Percentiles rank a stretch among this genome's conserved stretches.
phyloP scores from a whole-genome alignment of 1,284 basidiomycete genomes.

The Austroboletus novae-zelandiae region DNA sequence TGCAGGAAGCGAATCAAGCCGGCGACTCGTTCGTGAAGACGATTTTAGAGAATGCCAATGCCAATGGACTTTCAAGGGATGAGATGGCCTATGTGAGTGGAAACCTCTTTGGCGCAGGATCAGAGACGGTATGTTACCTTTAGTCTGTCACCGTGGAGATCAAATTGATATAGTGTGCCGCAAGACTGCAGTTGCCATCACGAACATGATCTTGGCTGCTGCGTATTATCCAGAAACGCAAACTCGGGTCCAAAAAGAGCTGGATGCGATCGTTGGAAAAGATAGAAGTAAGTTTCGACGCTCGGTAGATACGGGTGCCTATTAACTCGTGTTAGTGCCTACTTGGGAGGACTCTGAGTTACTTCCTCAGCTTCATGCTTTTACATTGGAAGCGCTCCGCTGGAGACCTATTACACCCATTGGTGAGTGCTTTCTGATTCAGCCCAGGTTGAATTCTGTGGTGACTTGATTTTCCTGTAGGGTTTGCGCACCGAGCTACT shows the following conservation, averaged over 20 bases:
- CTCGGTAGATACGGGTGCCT: too few relatives aligned
- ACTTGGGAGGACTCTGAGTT: slow-evolving; percentile 46
- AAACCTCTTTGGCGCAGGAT: slow-evolving; percentile 60
- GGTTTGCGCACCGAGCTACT: slow-evolving; percentile 55
- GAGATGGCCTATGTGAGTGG: slow-evolving; percentile 63
- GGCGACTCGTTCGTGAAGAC: slow-evolving; percentile 51
- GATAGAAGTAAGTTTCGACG: slow-evolving; percentile 40
- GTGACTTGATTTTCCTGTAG: slow-evolving; percentile 24
- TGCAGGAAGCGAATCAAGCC: slow-evolving; percentile 34
- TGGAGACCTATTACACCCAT: slow-evolving; percentile 61
- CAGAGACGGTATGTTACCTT: slow-evolving; percentile 44
- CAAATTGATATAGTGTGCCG: not conserved
- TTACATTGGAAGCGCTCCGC: slow-evolving; percentile 56
- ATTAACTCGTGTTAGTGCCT: slow-evolving; percentile 38
- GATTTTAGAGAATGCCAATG: slow-evolving; percentile 48
- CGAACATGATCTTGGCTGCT: slow-evolving; percentile 59
- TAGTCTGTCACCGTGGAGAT: not conserved
- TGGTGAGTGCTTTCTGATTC: slow-evolving; percentile 27
- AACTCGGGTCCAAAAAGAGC: slow-evolving; percentile 53
- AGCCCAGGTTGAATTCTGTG: not conserved
- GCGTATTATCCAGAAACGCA: slow-evolving; percentile 58
- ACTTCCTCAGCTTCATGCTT: slow-evolving; percentile 57
- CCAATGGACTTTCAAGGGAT: slow-evolving; percentile 47
- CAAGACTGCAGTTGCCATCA: slow-evolving; percentile 55
- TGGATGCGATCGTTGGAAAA: slow-evolving; percentile 55